Base-by-base conservation (phyloP, 371 early-diverging fungal genomes). In the Rhizomucor pusillus region DNA sequence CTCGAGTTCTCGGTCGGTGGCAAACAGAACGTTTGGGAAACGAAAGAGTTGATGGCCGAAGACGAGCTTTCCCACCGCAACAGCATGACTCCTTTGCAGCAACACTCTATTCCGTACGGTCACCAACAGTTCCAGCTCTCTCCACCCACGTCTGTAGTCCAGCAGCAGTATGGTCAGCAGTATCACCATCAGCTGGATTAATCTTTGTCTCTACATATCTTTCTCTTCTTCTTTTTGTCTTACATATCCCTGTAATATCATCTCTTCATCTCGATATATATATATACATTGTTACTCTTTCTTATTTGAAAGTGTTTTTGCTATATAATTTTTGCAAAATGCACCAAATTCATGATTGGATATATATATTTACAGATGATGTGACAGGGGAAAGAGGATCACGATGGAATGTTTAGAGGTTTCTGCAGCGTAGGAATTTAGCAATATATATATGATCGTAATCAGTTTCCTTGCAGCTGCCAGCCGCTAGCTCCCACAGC, bases 1-100 rank as follows among this genome's bases (percentile, higher is more conserved):
- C 76, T 97, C 29, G 98, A 98, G 78, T 98, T 96, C 70, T 87
- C 89, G 20, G 96, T 98, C 24, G 93, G 92, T 39, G 86, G 90
- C 20, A 93, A 90, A 67, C 84, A 82, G 53, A 91, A 92, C 57
- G 86, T 90, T 2, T 97, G 97, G 97, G 95, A 97, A 77, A 87
- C 92, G 59, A 90, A 91, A 76, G 94, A 94, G 62, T 71, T 82
- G 45, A 60, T 85, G 64, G 76, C 66, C 5, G 85, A 86, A 18
- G 87, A 83, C 53, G 78, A 78, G 34, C 22, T 75, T 9, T 57
- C 62, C 12, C 50, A 50, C 34, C 57, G 57, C 29, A 57, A 40
- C 61, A 74, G 56, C 52, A 49, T 40, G 68, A 63, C 57, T 22
- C 45, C 57, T 2, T 43, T 57, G 24, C 57, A 57, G 16, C 57